phyloP scores from a whole-genome alignment of 495 filamentous ascomycete genomes.

The Xylaria venustula region DNA sequence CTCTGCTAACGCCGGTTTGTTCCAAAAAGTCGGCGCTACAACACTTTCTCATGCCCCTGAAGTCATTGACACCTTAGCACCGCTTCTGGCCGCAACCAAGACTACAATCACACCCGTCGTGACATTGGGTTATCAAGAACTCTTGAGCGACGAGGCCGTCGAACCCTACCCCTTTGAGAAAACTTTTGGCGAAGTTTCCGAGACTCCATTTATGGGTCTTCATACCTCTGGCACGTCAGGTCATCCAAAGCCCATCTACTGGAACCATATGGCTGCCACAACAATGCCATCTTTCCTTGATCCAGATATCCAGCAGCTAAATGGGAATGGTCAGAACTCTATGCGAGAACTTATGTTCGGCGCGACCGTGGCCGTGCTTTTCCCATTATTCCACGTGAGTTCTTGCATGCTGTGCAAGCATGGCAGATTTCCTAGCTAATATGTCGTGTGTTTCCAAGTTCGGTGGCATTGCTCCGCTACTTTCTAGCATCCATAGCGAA shows the following conservation, averaged over 20 bases:
- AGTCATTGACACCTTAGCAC: conserved; percentile 14
- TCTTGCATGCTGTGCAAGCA: not conserved
- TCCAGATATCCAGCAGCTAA: conserved; percentile 11
- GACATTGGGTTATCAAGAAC: conserved; percentile 1
- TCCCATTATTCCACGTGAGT: conserved; percentile 25
- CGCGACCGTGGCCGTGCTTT: conserved; percentile 16
- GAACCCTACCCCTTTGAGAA: conserved; percentile 20
- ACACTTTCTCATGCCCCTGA: conserved; percentile 24
- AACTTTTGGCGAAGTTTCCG: conserved; percentile 19
- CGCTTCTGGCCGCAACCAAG: conserved; percentile 16
- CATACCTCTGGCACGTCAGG: conserved; percentile 29
- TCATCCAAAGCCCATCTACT: conserved; percentile 28
- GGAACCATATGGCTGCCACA: conserved; percentile 19
- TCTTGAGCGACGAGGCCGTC: conserved; percentile 18
- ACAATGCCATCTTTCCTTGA: conserved; percentile 18
- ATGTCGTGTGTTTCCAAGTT: too few species aligned
- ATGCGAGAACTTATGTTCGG: conserved; percentile 17
- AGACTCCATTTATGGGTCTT: conserved; percentile 23
- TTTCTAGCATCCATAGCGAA: not conserved
- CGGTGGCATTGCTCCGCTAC: not conserved
- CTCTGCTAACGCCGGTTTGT: conserved; percentile 22
- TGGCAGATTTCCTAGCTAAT: too few species aligned
- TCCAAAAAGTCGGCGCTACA: conserved; percentile 18
- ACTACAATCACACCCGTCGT: conserved; percentile 10
- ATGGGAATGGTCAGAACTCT: conserved; percentile 3